phyloP scores from a whole-genome alignment of 2,329 filamentous ascomycete species.

The Pezicula radicicola region DNA sequence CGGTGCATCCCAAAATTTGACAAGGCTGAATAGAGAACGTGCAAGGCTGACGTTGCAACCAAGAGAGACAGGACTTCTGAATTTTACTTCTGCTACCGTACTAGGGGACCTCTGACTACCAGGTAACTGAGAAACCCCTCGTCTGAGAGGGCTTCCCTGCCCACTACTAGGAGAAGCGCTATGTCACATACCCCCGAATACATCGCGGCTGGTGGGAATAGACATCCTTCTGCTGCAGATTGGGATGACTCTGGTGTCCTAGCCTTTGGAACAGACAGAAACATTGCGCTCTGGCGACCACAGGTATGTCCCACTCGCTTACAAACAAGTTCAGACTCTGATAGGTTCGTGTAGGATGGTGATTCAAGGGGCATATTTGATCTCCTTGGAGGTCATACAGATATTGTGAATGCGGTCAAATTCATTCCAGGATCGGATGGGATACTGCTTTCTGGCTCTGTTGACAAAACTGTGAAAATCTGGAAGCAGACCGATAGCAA shows the following conservation, averaged over 20 bases:
- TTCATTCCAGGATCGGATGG: conserved; percentile 61
- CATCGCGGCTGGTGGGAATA: conserved; percentile 74
- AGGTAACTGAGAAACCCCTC: no score
- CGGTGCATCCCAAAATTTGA: no score
- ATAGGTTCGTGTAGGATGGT: conserved; percentile 14
- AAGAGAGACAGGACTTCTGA: no score
- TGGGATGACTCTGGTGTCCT: conserved; percentile 76
- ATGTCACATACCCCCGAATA: conserved; percentile 25
- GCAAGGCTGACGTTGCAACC: no score
- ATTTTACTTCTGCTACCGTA: no score
- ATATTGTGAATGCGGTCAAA: conserved; percentile 77
- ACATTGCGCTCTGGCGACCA: conserved; percentile 86
- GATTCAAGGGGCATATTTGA: conserved; percentile 53
- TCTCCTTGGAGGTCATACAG: conserved; percentile 73
- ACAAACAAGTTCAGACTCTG: not conserved
- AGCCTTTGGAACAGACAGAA: conserved; percentile 85
- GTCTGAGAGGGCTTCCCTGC: no score
- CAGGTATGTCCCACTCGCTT: conserved; percentile 49
- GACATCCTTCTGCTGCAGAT: conserved; percentile 85
- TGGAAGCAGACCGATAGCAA: conserved; percentile 54
- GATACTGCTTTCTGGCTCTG: conserved; percentile 74
- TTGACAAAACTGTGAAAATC: conserved; percentile 73
- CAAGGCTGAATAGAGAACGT: no score
- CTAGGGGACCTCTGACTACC: no score
- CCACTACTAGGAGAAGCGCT: not conserved